Base-by-base conservation (phyloP, 2,329 filamentous ascomycete species). In the Teratosphaeria pseudoeucalypti region DNA sequence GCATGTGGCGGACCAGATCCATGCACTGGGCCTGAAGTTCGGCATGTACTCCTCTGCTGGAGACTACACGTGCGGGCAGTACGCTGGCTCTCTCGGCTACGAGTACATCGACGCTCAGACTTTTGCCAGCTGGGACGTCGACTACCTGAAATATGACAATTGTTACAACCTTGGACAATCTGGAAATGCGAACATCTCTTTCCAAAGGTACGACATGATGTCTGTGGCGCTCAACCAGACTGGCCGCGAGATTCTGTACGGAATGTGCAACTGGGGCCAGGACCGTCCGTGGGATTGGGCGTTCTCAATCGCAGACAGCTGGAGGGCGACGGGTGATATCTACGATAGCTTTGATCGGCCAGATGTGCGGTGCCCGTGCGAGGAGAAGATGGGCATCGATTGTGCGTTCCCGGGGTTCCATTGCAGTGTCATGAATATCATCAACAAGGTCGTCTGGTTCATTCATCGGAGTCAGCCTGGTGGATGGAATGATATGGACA, bases 41-140 rank as follows among this genome's bases (percentile, higher is more conserved):
- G 81, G 81, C 34, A 81, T 82, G 69, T 83, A 83, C 66, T 76
- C 73, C 16, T 73, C 73, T 58, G 78, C 79, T 14, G 79, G 79
- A 3, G 71, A 72, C 49, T 75, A 74, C 62, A 71, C 77, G 56
- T 73, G 77, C 65, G 65, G 72, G 53, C 54, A 70, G 55, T 74
- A 72, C 47, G 70, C 77, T 1, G 80, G 78, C 1, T 77, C 73
- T 49, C 65, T 81, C 49, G 80, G 77, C 5, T 76, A 80, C 64
- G 82, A 82, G 66, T 72, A 76, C 37, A 73, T 78, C 32, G 81
- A 84, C 67, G 81, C 81, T 0, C 68, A 78, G 16, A 74, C 77
- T 0, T 83, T 77, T 66, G 80, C 81, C 0, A 70, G 69, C 16
- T 81, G 79, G 77, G 80, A 77, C 1, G 77, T 82, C 34, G 77